These are phyloP conservation scores for Aspergillus sp. DNA, from an alignment of 2,329 filamentous ascomycete species.

Conservation along the genomic window DNA sequence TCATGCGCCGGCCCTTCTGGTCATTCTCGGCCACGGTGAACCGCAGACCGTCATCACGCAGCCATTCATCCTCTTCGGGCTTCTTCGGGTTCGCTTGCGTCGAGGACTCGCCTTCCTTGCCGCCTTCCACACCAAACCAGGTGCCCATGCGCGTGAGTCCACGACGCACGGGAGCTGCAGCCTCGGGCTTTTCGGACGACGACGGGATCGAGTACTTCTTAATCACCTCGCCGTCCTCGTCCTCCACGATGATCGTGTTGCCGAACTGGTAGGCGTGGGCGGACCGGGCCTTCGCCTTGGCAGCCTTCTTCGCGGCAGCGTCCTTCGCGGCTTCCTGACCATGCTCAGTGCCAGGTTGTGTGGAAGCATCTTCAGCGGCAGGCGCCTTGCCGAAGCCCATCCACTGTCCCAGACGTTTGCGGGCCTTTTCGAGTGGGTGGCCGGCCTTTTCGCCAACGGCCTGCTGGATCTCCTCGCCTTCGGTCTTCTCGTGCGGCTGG, in stretches of 20 bases:
- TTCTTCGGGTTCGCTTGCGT: conserved; percentile 25
- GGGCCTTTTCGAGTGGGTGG: conserved; percentile 39
- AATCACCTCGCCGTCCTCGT: conserved; percentile 66
- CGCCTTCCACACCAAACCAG: conserved; percentile 47
- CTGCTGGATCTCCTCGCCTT: conserved; percentile 43
- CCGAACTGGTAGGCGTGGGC: conserved; percentile 67
- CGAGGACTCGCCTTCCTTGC: conserved; percentile 29
- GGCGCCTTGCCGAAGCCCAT: conserved; percentile 39
- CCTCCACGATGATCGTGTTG: conserved; percentile 69
- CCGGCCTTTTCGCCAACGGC: conserved; percentile 33
- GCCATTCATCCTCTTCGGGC: conserved; percentile 29
- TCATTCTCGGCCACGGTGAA: conserved; percentile 56
- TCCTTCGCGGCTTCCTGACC: conserved; percentile 17
- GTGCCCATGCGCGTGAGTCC: conserved; percentile 59
- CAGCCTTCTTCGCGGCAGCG: conserved; percentile 18
- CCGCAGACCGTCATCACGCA: conserved; percentile 53
- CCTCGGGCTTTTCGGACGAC: conserved; percentile 21
- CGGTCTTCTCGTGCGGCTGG: conserved; percentile 41
- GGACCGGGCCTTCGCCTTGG: conserved; percentile 47
- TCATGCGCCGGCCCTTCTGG: conserved; percentile 52
- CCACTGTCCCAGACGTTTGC: conserved; percentile 48
- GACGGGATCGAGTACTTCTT: conserved; percentile 65
- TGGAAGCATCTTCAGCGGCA: conserved; percentile 8
- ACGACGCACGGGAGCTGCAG: conserved; percentile 45
- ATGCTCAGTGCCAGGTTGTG: conserved; percentile 22